A percentile compares a stretch with the other conserved stretches of the same genome.
These are phyloP conservation scores for Pythium brachiatum DNA, from an alignment of 352 stramenopile species.

Conservation along the genomic window DNA sequence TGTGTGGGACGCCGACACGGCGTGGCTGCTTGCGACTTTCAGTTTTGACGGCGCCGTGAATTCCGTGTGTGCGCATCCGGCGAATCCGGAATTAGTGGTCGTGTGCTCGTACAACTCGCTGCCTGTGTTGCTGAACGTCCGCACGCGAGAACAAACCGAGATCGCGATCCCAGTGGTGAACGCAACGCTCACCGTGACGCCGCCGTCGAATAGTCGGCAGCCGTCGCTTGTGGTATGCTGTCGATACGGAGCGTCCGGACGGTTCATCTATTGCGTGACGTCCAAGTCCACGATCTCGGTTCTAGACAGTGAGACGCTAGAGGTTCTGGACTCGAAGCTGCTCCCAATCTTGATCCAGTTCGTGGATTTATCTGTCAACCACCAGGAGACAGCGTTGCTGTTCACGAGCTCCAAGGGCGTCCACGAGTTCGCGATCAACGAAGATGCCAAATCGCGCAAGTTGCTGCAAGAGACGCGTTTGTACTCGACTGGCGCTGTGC, in stretches of 20 bases:
- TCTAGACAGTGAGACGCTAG: slow-evolving; percentile 46
- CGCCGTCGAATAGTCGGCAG: slow-evolving; percentile 50
- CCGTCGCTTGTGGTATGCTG: slow-evolving; percentile 52
- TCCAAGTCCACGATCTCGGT: slow-evolving; percentile 67
- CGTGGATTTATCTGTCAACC: slow-evolving; percentile 60
- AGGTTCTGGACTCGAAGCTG: slow-evolving; percentile 44
- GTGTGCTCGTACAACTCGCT: slow-evolving; percentile 59
- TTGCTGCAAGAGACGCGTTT: slow-evolving; percentile 44
- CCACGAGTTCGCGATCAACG: slow-evolving; percentile 51
- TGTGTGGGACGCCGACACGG: slow-evolving; percentile 64
- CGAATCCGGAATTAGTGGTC: slow-evolving; percentile 47
- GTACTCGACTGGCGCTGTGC: slow-evolving; percentile 65
- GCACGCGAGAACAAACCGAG: slow-evolving; percentile 28
- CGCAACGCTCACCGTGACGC: slow-evolving; percentile 42
- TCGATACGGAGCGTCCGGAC: slow-evolving; percentile 46
- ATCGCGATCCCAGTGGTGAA: slow-evolving; percentile 50
- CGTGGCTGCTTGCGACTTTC: slow-evolving; percentile 55
- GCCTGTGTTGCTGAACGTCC: slow-evolving; percentile 52
- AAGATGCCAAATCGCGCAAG: slow-evolving; percentile 13
- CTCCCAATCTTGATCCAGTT: slow-evolving; percentile 62
- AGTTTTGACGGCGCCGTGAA: slow-evolving; percentile 60
- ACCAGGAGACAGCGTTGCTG: slow-evolving; percentile 45
- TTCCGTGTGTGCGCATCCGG: slow-evolving; percentile 50
- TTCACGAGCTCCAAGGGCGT: slow-evolving; percentile 76
- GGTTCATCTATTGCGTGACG: slow-evolving; percentile 65